Evolutionary conservation across 306 rosid genomes (phyloP), one percentile per base, ranked within the genome.

Genomic region (Sicyos edulis): DNA sequence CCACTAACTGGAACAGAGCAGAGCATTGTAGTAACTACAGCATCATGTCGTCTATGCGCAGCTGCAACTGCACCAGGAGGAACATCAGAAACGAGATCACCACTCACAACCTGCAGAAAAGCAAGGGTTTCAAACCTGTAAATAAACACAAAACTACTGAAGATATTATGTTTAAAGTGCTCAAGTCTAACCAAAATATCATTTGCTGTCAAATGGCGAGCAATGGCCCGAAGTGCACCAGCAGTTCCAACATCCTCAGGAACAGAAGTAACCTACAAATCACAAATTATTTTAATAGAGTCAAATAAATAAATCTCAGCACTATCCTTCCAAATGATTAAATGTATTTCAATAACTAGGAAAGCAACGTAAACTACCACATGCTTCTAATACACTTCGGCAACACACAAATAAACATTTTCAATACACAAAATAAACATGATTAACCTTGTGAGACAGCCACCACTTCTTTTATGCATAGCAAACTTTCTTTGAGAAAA

Each of bases 191-290:
- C 99, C 95, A 95, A 80, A 80, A 95, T 86, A 81, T 95, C 96
- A 74, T 86, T 87, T 13, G 96, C 96, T 53, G 92, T 85, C 78
- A 95, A 79, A 80, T 83, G 95, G 76, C 73, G 95, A 9, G 91
- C 80, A 78, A 95, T 85, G 26, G 99, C 99, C 54, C 95, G 87
- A 76, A 95, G 87, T 45, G 97, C 96, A 80, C 92, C 97, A 62
- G 92, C 96, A 22, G 99, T 95, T 78, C 99, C 99, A 73, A 91
- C 91, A 82, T 95, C 99, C 82, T 91, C 99, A 1, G 95, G 92
- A 70, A 91, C 97, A 75, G 92, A 85, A 50, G 96, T 89, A 81
- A 95, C 99, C 99, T 91, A 84, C 26, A 66, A 69, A n/a, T 63
- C 32, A 32, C 3, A 34, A 32, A 32, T 16, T 61, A 5, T 17